Conservation (phyloP, 2,329 filamentous ascomycete genomes). For the Thelonectria blattea region DNA sequence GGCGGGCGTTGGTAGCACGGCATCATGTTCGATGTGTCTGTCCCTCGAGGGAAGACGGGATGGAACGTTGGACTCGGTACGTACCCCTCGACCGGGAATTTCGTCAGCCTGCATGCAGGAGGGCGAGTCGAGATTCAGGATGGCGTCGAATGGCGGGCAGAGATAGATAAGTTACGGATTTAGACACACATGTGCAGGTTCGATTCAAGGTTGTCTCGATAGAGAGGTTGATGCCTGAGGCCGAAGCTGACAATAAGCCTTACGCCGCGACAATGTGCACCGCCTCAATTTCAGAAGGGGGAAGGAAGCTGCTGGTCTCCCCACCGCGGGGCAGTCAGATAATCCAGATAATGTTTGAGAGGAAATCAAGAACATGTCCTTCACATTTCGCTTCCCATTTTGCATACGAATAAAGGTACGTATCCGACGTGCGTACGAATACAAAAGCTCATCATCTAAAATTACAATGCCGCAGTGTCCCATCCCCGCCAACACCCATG, state of each 20-base stretch:
- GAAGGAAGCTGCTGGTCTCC: too few relatives aligned
- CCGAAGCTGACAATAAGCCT: too few relatives aligned
- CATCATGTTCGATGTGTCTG: not conserved
- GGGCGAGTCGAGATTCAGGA: conserved; percentile 15
- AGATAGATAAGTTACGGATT: too few relatives aligned
- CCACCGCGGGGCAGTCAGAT: too few relatives aligned
- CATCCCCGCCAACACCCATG: conserved; percentile 11
- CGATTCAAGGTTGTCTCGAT: too few relatives aligned
- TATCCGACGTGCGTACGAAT: not conserved
- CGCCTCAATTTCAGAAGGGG: too few relatives aligned
- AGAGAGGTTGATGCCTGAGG: too few relatives aligned
- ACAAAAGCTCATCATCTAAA: not conserved
- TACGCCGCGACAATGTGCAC: too few relatives aligned
- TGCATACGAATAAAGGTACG: not conserved
- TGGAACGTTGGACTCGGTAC: not conserved
- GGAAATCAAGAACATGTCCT: not conserved
- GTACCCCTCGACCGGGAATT: not conserved
- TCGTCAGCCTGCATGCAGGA: conserved; percentile 16
- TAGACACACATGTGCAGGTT: too few relatives aligned
- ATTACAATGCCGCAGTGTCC: not conserved
- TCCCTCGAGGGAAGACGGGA: not conserved
- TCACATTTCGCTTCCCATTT: too few relatives aligned
- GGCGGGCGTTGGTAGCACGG: not conserved
- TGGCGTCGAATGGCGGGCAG: conserved; percentile 3
- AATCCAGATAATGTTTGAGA: not conserved